phyloP scores from a whole-genome alignment of 345 rosid species.

The Boechera divaricarpa region DNA sequence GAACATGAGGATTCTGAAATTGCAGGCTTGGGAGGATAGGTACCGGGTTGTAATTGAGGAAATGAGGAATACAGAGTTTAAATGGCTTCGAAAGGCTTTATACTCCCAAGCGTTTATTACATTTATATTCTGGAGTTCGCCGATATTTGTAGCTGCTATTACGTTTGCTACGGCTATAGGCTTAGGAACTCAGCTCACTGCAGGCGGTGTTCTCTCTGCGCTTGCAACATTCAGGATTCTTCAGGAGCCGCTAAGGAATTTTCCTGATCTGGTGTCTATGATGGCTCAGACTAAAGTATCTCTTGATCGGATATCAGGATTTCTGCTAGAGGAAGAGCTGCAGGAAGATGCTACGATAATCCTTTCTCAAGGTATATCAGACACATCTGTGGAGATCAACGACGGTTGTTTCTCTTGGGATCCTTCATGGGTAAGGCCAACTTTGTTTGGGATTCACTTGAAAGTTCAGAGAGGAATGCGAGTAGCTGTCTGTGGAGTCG shows the following conservation, averaged over 20 bases:
- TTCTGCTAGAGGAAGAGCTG: not conserved
- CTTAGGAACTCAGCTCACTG: not conserved
- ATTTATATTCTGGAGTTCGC: not conserved
- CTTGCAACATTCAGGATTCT: conserved; percentile 2
- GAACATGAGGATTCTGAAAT: not conserved
- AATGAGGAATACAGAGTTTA: not conserved
- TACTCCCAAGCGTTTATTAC: not conserved
- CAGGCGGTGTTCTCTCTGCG: not conserved
- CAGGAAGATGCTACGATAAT: not conserved
- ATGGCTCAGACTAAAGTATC: not conserved
- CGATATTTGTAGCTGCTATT: not conserved
- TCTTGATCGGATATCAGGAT: not conserved
- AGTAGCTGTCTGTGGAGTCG: conserved; percentile 4
- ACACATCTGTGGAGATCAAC: not conserved
- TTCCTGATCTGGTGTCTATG: conserved; percentile 2
- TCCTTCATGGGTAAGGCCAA: not conserved
- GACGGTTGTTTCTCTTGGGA: not conserved
- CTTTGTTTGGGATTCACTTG: not conserved
- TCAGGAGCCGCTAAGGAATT: not conserved
- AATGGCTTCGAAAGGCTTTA: not conserved
- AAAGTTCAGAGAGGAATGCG: conserved; percentile 2
- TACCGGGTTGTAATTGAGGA: not conserved
- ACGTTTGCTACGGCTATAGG: conserved; percentile 1
- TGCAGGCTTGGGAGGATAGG: conserved; percentile 2
- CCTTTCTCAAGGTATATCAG: not conserved